Evolutionary conservation across 129 eudicot species (phyloP), one percentile per base, ranked within the genome.

Genomic region (Pulicaria dysenterica): DNA sequence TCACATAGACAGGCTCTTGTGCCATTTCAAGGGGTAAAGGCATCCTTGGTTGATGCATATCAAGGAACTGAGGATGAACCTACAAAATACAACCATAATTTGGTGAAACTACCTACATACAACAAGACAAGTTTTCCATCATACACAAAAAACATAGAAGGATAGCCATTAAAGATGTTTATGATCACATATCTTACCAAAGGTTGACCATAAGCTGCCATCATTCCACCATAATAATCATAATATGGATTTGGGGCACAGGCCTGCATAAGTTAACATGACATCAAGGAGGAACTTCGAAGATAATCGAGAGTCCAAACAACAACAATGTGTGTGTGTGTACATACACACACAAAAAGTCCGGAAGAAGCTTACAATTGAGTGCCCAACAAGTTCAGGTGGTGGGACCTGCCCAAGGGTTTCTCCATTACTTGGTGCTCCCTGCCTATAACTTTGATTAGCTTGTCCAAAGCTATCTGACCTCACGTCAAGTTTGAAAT

Each of bases 121-220:
- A 59, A 10, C 7, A 19, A 5, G 9, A 17, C 2, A 3, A 16
- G 34, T 19, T 17, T 19, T 24, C 70, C 39, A 53, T 38, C 48
- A 38, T 11, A 49, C 58, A 7, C 11, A 67, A 8, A 48, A 24
- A 62, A 15, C 4, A 63, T 63, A 37, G 42, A 5, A 31, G 48
- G 60, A 49, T 7, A 10, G 15, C 8, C 16, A 69, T 41, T 37
- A 53, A 58, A 67, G 24, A 69, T 17, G 48, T 24, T 48, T 69
- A 31, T 41, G 37, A 41, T 69, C n/a, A 49, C 12, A 56, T 42
- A 59, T 77, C 87, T 62, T 86, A 91, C 97, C 90, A 84, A 15
- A 84, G 88, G 90, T 70, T 84, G 96, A 67, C 91, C 96, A 84
- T 82, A 88, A 69, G 93, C 96, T 58, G 96, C 78, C 93, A 88